Conservation (phyloP, 2,329 filamentous ascomycete species). For the Paracoccidioides brasiliensis region DNA sequence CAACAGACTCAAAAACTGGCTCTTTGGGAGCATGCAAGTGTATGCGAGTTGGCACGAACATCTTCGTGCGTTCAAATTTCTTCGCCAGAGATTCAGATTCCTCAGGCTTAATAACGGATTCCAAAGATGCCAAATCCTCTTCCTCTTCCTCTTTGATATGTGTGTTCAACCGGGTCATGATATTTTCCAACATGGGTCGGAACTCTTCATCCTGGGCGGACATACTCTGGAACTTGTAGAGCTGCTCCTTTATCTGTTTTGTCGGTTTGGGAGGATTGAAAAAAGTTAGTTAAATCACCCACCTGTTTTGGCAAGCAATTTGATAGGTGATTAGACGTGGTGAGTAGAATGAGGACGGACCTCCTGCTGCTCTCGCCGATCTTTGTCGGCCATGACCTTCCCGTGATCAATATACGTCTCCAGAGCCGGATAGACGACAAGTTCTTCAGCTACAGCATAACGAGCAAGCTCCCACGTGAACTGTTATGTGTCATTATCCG, state of each 20-base stretch:
- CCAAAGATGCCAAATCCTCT: conserved; percentile 36
- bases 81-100: conserved; percentile 26
- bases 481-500: conserved; percentile 10
- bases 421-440: conserved; percentile 43
- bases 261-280: neutral
- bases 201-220: conserved; percentile 27
- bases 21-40: conserved; percentile 38
- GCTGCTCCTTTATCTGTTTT: conserved; percentile 36
- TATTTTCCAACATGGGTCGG: conserved; percentile 25
- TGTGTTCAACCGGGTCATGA: conserved; percentile 30
- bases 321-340: neutral
- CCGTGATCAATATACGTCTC: conserved; percentile 37
- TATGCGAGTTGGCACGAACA: conserved; percentile 38
- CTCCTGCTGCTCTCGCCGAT: conserved; percentile 10
- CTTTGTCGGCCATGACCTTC: conserved; percentile 30
- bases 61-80: conserved; percentile 40
- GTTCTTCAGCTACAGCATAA: conserved; percentile 39
- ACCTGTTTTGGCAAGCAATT: neutral
- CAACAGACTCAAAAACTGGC: conserved; percentile 43
- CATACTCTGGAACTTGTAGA: conserved; percentile 38
- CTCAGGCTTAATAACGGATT: conserved; percentile 24
- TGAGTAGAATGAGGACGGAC: conserved; percentile 1
- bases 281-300: neutral
- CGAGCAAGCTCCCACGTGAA: conserved; percentile 42
- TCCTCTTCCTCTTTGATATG: conserved; percentile 41